These are phyloP conservation scores for Paspalum vaginatum DNA, from an alignment of 176 grass and related monocot genomes.

Conservation along the genomic window DNA sequence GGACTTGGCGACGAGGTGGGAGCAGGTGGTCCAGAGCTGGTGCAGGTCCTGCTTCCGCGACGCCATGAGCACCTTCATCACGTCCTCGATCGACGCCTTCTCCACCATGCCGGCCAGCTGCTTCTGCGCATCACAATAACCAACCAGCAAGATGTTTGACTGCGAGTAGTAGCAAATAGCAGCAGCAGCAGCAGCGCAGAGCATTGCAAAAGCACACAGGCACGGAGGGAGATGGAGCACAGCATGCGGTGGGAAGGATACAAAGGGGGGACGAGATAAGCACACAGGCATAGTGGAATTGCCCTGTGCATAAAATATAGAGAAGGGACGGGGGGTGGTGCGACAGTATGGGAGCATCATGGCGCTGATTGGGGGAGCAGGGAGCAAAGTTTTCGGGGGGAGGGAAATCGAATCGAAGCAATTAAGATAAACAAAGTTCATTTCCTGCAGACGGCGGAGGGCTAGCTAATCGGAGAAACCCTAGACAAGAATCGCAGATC, in stretches of 20 bases:
- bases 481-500: slow-evolving; percentile 49
- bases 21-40: slow-evolving; percentile 96
- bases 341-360: slow-evolving; percentile 57
- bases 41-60: slow-evolving; percentile 95
- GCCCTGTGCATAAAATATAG: slow-evolving; percentile 77
- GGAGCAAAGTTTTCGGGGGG: background rate
- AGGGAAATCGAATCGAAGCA: background rate
- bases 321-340: slow-evolving; percentile 46
- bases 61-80: slow-evolving; percentile 96
- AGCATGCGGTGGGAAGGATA: slow-evolving; percentile 23
- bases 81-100: slow-evolving; percentile 99
- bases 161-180: background rate
- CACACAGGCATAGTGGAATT: slow-evolving; percentile 47
- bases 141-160: background rate
- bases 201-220: slow-evolving; percentile 35
- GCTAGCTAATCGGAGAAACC: too few relatives aligned
- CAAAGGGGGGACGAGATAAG: slow-evolving; percentile 32
- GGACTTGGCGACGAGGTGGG: slow-evolving; percentile 93
- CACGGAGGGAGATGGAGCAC: slow-evolving; percentile 43
- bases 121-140: slow-evolving; percentile 73
- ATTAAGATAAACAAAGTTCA: too few relatives aligned
- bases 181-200: background rate
- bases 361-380: slow-evolving; percentile 50
- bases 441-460: too few relatives aligned
- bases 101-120: slow-evolving; percentile 92